Base-by-base conservation (phyloP, 2,329 filamentous ascomycete genomes). In the Pseudogymnoascus destructans region DNA sequence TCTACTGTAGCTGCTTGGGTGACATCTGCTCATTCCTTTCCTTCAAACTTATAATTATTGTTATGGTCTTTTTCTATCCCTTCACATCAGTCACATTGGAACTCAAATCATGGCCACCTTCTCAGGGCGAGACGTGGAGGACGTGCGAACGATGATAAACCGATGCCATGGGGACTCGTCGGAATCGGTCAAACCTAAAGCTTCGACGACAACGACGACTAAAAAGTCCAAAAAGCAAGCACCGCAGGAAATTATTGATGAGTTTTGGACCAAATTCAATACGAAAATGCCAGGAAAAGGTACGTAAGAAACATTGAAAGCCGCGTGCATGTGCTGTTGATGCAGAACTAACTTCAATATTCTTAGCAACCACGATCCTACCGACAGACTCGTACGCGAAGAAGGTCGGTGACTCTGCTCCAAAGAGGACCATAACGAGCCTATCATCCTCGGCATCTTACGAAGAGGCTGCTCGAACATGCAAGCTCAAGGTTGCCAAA, bases 221-320 rank as follows among this genome's bases (percentile, higher is more conserved):
- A 64, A 62, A 54, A 66, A 64, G 54, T 73, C 71, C 57, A 79
- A 77, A 64, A 76, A 79, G 59, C 77, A 80, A 65, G 72, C 81
- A 6, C 85, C 86, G 0, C 87, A 91, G 68, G 77, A 81, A 59
- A 77, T 75, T 23, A 79, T 91, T 59, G 80, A 87, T 63, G 79
- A 85, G 61, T 89, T 89, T 67, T 91, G 86, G 87, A 71, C 75
- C 57, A 82, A 81, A 59, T 89, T 89, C 64, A 84, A 78, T 11
- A 82, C 83, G 57, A 86, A 84, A 66, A 77, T 78, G 23, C 86
- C 86, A 0, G 86, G 86, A 13, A 88, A 87, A 73, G 83, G 79
- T 79, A 65, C 36, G 66, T 27, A 27, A 21, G 25, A 33, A 9
- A 8, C 15, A 13, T 7, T 17, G 42, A 32, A 52, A 19, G 9